A percentile compares a stretch with the other conserved stretches of the same genome.
Conservation (phyloP, 2,329 filamentous ascomycete species). For the Aurifilum marmelostoma region DNA sequence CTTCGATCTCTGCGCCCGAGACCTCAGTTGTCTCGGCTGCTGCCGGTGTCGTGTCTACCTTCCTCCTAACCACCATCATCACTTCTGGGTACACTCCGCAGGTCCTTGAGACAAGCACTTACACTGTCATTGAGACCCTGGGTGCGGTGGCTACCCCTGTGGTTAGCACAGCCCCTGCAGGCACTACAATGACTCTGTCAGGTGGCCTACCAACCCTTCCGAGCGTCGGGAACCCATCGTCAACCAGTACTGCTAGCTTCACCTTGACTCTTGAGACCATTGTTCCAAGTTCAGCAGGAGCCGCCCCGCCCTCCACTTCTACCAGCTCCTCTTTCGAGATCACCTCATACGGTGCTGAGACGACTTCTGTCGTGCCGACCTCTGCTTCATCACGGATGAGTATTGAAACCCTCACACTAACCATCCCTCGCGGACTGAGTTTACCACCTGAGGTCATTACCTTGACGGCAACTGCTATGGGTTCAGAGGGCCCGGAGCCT, state of each 20-base stretch:
- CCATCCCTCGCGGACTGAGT: constrained; percentile 23
- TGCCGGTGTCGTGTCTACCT: constrained; percentile 22
- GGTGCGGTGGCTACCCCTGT: background rate
- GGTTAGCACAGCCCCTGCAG: background rate
- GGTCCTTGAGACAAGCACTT: constrained; percentile 28
- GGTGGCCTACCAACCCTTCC: background rate
- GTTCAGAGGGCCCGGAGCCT: background rate
- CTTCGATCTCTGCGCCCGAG: constrained; percentile 3
- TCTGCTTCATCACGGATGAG: background rate
- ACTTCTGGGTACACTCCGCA: constrained; percentile 29
- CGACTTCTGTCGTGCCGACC: constrained; percentile 3
- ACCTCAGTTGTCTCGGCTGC: constrained; percentile 20
- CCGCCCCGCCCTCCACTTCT: too few species aligned
- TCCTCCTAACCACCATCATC: constrained; percentile 29
- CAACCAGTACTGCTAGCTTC: constrained; percentile 33
- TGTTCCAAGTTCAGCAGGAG: constrained; percentile 5
- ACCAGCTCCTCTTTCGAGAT: background rate
- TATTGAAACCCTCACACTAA: constrained; percentile 21
- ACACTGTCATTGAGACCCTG: constrained; percentile 28
- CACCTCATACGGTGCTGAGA: background rate
- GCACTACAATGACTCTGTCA: constrained; percentile 1
- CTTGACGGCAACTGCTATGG: constrained; percentile 21
- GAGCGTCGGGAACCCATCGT: constrained; percentile 1
- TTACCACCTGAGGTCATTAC: constrained; percentile 22
- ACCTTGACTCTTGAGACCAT: constrained; percentile 27